Conservation (phyloP, 352 stramenopile genomes). For the Aphanomyces cochlioides region DNA sequence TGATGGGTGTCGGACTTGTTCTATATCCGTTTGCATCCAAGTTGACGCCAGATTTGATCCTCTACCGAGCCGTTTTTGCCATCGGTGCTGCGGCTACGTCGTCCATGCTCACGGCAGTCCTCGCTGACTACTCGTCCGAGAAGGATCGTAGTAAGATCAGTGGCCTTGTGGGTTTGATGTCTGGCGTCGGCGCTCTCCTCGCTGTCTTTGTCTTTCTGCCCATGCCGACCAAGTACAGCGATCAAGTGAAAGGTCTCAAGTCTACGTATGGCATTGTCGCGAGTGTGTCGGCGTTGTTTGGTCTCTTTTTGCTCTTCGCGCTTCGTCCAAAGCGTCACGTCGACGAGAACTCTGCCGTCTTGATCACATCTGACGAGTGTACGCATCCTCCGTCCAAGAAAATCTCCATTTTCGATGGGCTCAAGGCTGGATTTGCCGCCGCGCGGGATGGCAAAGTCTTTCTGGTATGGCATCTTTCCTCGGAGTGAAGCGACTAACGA, state of each 20-base stretch:
- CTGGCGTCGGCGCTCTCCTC: slow-evolving; percentile 17
- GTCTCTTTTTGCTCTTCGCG: slow-evolving; percentile 18
- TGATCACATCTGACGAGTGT: not conserved
- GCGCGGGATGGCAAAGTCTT: slow-evolving; percentile 26
- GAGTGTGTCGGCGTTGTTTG: slow-evolving; percentile 3
- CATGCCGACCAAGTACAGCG: slow-evolving; percentile 13
- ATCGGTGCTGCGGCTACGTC: slow-evolving; percentile 6
- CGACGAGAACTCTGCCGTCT: not conserved
- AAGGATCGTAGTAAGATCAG: slow-evolving; percentile 25
- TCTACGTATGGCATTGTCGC: slow-evolving; percentile 5
- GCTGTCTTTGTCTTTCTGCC: slow-evolving; percentile 23
- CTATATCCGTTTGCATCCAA: slow-evolving; percentile 14
- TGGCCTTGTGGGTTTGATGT: slow-evolving; percentile 27
- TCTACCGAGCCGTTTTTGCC: slow-evolving; percentile 10
- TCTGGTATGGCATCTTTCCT: not conserved
- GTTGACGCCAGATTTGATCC: slow-evolving; percentile 13
- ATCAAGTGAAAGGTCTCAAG: slow-evolving; percentile 8
- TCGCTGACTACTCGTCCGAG: slow-evolving; percentile 24
- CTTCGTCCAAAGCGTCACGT: not conserved
- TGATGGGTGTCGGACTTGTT: slow-evolving; percentile 14
- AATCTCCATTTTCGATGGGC: slow-evolving; percentile 2
- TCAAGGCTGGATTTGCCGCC: slow-evolving; percentile 7
- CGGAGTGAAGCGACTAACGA: not conserved
- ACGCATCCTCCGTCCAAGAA: not conserved
- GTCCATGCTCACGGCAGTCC: slow-evolving; percentile 23